Evolutionary conservation across 2,329 filamentous ascomycete species (phyloP), one percentile per base, ranked within the genome.

Genomic region (Aspergillus tubingensis): DNA sequence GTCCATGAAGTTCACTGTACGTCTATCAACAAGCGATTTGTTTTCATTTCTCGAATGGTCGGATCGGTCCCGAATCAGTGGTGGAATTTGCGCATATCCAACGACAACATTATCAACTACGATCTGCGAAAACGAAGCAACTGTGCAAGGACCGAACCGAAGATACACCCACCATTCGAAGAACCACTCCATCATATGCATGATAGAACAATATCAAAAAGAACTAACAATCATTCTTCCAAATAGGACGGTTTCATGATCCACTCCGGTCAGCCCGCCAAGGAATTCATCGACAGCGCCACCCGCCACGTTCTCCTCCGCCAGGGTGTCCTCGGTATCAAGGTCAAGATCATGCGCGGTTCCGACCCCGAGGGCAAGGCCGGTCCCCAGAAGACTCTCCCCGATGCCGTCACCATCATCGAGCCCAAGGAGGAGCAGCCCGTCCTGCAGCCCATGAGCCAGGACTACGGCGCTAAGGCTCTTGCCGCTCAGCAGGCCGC

Each of bases 331-430:
- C 87, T 99, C 71, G 95, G 95, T 85, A 99, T 99, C 86, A 99
- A 99, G 89, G 95, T 99, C 83, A 99, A 99, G 93, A 99, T 99
- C 86, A 99, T 99, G 95, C 93, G 96, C 81, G 95, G 95, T 80
- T 95, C 92, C 74, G 95, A 99, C 86, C 95, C 95, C 81, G 92
- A 98, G 85, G 95, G 95, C 89, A 99, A 99, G 90, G 88, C 92
- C 76, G 92, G 95, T 73, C 93, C 94, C 75, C 91, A 93, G 84
- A 97, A 98, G 89, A 89, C 92, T 72, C 91, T 99, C 70, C 95
- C 95, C 73, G 95, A 99, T 82, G 92, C 92, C 80, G 95, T 99
- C 82, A 98, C 94, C 81, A 95, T 99, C 84, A 96, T 98, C 83
- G 95, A 99, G 87, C 96, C 95, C 83, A 99, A 99, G 91, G 95